These are phyloP conservation scores for Austroboletus niveus DNA, from an alignment of 1,284 basidiomycete genomes.

Conservation along the genomic window DNA sequence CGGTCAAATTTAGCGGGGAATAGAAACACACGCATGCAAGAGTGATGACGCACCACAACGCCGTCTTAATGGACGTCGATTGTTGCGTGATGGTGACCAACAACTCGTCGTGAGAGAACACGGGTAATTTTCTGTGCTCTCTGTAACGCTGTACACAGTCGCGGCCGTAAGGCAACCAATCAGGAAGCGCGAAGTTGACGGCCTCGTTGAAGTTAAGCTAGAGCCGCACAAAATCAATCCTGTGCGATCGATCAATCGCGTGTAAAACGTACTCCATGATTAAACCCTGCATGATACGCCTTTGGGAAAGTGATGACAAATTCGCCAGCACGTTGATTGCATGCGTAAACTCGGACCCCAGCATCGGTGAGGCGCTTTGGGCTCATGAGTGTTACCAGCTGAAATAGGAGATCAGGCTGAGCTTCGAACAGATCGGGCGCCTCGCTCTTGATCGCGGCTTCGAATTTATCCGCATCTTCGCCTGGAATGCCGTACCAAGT, in stretches of 20 bases:
- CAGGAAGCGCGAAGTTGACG: slow-evolving; percentile 97
- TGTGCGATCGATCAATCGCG: slow-evolving; percentile 20
- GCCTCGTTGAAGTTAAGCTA: slow-evolving; percentile 99
- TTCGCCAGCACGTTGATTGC: slow-evolving; percentile 96
- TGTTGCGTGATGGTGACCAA: slow-evolving; percentile 94
- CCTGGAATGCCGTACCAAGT: slow-evolving; percentile 99
- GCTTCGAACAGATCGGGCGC: slow-evolving; percentile 99
- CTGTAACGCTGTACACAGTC: slow-evolving; percentile 89
- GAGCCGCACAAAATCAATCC: slow-evolving; percentile 24
- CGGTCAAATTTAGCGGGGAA: slow-evolving; percentile 20
- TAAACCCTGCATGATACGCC: slow-evolving; percentile 98
- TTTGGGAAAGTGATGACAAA: slow-evolving; percentile 98
- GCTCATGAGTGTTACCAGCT: slow-evolving; percentile 98
- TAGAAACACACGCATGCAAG: slow-evolving; percentile 5
- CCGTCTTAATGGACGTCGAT: slow-evolving; percentile 90
- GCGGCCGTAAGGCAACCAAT: slow-evolving; percentile 88
- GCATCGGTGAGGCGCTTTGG: slow-evolving; percentile 83
- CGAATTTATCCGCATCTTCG: slow-evolving; percentile 91
- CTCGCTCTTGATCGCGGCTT: slow-evolving; percentile 91
- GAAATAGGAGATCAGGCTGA: slow-evolving; percentile 95
- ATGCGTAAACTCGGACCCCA: slow-evolving; percentile 92
- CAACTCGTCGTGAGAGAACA: slow-evolving; percentile 98
- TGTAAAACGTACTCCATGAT: slow-evolving; percentile 80
- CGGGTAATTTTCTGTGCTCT: slow-evolving; percentile 87
- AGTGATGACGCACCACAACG: slow-evolving; percentile 73